phyloP scores from a whole-genome alignment of 2,329 filamentous ascomycete genomes.

The Westerdykella sp. region DNA sequence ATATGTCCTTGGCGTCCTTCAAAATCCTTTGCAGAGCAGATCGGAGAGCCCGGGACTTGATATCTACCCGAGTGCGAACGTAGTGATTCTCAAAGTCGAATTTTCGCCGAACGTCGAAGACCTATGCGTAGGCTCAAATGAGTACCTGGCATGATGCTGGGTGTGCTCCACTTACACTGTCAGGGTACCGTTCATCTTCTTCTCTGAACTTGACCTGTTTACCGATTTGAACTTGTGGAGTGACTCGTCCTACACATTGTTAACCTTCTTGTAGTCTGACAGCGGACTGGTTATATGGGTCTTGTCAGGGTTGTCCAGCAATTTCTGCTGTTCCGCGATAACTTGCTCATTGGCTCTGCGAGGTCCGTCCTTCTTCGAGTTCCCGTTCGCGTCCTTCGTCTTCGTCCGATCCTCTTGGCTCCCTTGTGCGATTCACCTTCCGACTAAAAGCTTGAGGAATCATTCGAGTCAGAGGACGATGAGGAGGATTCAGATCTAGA shows the following conservation, averaged over 20 bases:
- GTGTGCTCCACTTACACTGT: slow-evolving; percentile 46
- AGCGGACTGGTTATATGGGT: slow-evolving; percentile 7
- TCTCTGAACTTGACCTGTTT: slow-evolving; percentile 59
- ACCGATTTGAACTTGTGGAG: slow-evolving; percentile 56
- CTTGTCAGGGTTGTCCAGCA: background rate
- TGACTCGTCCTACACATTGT: slow-evolving; percentile 52
- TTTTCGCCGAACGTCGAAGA: slow-evolving; percentile 75
- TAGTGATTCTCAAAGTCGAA: slow-evolving; percentile 85
- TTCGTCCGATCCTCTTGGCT: background rate
- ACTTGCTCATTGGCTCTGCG: background rate
- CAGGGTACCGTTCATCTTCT: slow-evolving; percentile 63
- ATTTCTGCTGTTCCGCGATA: background rate
- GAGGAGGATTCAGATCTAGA: background rate
- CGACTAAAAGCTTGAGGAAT: background rate
- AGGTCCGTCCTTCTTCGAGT: background rate
- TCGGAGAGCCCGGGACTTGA: slow-evolving; percentile 74
- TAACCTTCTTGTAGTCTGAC: slow-evolving; percentile 63
- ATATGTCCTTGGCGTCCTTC: slow-evolving; percentile 71
- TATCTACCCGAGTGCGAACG: slow-evolving; percentile 66
- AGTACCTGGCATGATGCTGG: background rate
- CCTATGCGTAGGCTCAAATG: slow-evolving; percentile 18
- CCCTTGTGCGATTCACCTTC: background rate
- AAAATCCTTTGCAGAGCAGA: slow-evolving; percentile 65
- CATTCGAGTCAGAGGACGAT: background rate
- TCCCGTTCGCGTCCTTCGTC: slow-evolving; percentile 9